Evolutionary conservation across 495 filamentous ascomycete genomes (phyloP), one percentile per base, ranked within the genome.

Genomic region (Aspergillus bertholletiae): DNA sequence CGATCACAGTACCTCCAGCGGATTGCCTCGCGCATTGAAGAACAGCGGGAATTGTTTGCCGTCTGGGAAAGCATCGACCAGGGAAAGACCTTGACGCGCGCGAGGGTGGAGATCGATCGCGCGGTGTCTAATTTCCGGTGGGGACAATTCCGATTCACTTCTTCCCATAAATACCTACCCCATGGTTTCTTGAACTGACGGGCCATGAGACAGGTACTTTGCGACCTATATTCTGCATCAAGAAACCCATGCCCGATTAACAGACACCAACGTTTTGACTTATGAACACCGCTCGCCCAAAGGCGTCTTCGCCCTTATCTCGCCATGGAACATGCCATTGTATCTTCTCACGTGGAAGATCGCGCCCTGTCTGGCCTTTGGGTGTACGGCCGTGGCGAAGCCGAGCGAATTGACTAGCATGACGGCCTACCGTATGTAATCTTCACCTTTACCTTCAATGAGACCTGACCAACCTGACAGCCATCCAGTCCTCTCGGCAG

Each of bases 281-380:
- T 62, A 62, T 34, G 60, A 62, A 32, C 56, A 62, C 22, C 60
- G 60, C 21, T 62, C 60, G 0, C 56, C 60, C 5, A 41, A 60
- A 15, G 55, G 61, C 7, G 57, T 60, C 23, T 60, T 60, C 22
- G 53, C 49, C 11, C 35, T 62, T 7, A 62, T 62, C 34, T 49
- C 60, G 15, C 61, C 61, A 22, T 63, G 61, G 61, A 63, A 63
- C 32, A 63, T 63, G 61, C 61, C 61, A 2, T 35, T 63, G 17
- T 60, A 60, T 46, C 57, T 60, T 17, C 30, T 63, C 11, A 63
- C 61, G 17, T 57, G 61, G 54, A 81, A 81, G 55, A 66, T 70
- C 44, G 75, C 69, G 12, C 68, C 76, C 9, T 76, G 75, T 13
- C 66, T 81, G 12, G 74, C 73, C 5, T 69, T 72, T 7, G 78